phyloP scores from a whole-genome alignment of 805 yeast species.

The Sugiyamaella lignohabitans region DNA sequence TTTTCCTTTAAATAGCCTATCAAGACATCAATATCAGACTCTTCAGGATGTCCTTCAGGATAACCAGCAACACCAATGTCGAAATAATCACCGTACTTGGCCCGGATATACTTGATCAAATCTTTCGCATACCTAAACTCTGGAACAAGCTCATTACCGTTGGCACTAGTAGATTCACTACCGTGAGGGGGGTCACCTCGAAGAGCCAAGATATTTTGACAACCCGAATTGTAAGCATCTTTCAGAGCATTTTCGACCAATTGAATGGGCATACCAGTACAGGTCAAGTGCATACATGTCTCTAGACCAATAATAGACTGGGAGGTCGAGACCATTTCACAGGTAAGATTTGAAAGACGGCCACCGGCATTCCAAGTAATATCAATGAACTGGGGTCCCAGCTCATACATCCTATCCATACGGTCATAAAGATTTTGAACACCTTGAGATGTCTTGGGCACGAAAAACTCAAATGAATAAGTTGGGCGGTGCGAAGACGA shows the following conservation, averaged over 20 bases:
- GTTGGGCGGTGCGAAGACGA: conserved; percentile 44
- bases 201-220: conserved; percentile 89
- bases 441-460: conserved; percentile 96
- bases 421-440: conserved; percentile 93
- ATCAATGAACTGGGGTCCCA: conserved; percentile 87
- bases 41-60: conserved; percentile 97
- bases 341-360: conserved; percentile 69
- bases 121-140: conserved; percentile 84
- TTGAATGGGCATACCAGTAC: conserved; percentile 85
- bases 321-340: conserved; percentile 86
- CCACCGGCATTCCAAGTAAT: conserved; percentile 99
- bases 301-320: conserved; percentile 87
- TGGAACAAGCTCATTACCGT: conserved; percentile 30
- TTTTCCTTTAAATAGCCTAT: conserved; percentile 71
- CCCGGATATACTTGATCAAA: conserved; percentile 67
- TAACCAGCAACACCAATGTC: conserved; percentile 96
- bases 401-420: conserved; percentile 94
- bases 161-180: conserved; percentile 8
- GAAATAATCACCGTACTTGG: conserved; percentile 78
- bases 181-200: conserved; percentile 92
- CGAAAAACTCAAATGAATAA: conserved; percentile 93
- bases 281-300: conserved; percentile 96
- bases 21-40: conserved; percentile 47
- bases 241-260: conserved; percentile 78
- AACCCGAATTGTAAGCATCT: conserved; percentile 83